phyloP scores from a whole-genome alignment of 2,329 filamentous ascomycete species.

The Fusarium armeniacum region DNA sequence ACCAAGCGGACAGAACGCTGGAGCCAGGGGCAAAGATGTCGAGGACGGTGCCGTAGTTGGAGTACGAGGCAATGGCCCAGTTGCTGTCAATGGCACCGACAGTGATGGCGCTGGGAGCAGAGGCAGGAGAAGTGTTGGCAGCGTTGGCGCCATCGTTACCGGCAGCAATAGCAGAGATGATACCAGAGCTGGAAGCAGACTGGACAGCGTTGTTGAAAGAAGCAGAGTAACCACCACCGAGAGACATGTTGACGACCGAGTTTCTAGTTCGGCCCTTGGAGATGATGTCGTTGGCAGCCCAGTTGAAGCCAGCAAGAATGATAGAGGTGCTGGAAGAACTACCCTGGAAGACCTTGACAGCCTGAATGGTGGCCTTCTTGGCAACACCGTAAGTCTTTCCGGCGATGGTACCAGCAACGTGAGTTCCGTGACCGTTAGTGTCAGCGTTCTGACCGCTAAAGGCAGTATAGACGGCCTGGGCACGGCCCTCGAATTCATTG shows the following conservation, averaged over 20 bases:
- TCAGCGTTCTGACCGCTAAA: constrained; percentile 50
- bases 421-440: constrained; percentile 60
- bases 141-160: constrained; percentile 62
- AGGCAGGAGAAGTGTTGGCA: constrained; percentile 51
- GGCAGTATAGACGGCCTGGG: constrained; percentile 52
- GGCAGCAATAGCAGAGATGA: constrained; percentile 68
- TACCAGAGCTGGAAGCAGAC: constrained; percentile 60
- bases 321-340: constrained; percentile 48
- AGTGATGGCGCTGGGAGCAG: constrained; percentile 52
- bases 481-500: constrained; percentile 66
- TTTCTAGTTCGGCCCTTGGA: constrained; percentile 56
- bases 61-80: constrained; percentile 61
- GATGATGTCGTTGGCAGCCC: constrained; percentile 61
- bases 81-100: constrained; percentile 55
- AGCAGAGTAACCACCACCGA: constrained; percentile 62
- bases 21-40: constrained; percentile 68
- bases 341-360: constrained; percentile 62
- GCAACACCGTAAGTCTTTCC: constrained; percentile 58
- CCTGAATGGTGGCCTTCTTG: constrained; percentile 60
- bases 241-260: constrained; percentile 69
- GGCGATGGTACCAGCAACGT: constrained; percentile 56
- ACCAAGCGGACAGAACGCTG: constrained; percentile 64
- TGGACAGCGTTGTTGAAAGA: constrained; percentile 66
- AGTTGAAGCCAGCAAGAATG: constrained; percentile 56
- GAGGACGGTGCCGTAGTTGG: constrained; percentile 64